phyloP scores from a whole-genome alignment of 129 eudicot genomes.

The Sambucus nigra region DNA sequence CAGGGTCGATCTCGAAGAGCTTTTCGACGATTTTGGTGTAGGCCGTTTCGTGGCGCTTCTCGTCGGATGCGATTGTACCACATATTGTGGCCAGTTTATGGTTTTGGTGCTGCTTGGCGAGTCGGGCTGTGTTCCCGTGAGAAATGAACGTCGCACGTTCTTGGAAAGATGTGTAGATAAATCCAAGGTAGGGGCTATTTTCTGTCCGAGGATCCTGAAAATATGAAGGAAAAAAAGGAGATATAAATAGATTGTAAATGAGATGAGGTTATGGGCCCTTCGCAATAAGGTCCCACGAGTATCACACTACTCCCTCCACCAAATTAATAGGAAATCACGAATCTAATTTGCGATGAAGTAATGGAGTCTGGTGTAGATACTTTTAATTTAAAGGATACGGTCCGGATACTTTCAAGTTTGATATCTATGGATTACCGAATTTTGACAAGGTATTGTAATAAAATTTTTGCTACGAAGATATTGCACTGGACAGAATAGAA shows the following conservation, averaged over 20 bases:
- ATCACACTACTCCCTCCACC: no score
- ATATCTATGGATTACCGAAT: no score
- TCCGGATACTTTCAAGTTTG: no score
- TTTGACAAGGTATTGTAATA: no score
- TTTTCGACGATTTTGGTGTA: constrained; percentile 90
- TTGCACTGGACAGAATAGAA: no score
- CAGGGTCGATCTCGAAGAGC: constrained; percentile 83
- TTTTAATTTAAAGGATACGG: no score
- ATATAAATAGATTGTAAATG: not conserved
- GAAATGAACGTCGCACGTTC: constrained; percentile 85
- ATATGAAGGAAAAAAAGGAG: not conserved
- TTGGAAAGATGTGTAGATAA: constrained; percentile 86
- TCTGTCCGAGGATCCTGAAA: constrained; percentile 81
- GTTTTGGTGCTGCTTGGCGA: constrained; percentile 66
- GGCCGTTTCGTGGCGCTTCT: constrained; percentile 88
- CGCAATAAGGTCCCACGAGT: no score
- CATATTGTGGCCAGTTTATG: constrained; percentile 76
- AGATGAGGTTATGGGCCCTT: no score
- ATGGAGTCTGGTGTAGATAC: no score
- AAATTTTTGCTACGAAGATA: no score
- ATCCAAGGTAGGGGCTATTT: constrained; percentile 82
- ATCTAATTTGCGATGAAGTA: no score
- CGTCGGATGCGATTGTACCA: constrained; percentile 86
- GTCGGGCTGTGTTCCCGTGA: constrained; percentile 92
- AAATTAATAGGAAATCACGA: no score